Evolutionary conservation across 768 basidiomycete species (phyloP).

Genomic region (Lactarius tabidus): DNA sequence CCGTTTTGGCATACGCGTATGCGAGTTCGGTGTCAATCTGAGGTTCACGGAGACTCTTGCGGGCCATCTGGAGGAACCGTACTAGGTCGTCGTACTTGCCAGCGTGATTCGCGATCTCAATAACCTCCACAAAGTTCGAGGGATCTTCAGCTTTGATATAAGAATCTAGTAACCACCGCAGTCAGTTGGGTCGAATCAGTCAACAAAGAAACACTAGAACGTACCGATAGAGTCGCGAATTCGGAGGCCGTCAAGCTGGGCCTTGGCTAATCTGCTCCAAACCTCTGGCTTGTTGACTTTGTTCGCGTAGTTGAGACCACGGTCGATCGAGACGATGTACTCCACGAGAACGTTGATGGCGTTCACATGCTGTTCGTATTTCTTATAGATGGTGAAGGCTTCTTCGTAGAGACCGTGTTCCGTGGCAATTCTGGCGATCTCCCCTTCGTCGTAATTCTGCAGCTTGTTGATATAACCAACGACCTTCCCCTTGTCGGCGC

Average conservation of each 20-base stretch:
- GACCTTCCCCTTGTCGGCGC: constrained; percentile 97
- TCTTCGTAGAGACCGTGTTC: constrained; percentile 96
- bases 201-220: constrained; percentile 4
- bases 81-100: constrained; percentile 93
- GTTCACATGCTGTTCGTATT: constrained; percentile 91
- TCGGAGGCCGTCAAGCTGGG: constrained; percentile 94
- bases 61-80: constrained; percentile 96
- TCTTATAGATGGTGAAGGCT: constrained; percentile 95
- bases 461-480: constrained; percentile 97
- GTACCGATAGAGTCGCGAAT: constrained; percentile 96
- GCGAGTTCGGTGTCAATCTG: constrained; percentile 98
- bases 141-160: constrained; percentile 98
- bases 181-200: background rate
- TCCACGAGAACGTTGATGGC: constrained; percentile 98
- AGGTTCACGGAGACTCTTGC: constrained; percentile 93
- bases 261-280: constrained; percentile 97
- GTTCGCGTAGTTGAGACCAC: constrained; percentile 91
- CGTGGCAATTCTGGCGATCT: constrained; percentile 95
- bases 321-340: constrained; percentile 96
- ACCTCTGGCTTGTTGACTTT: constrained; percentile 96
- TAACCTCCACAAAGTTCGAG: constrained; percentile 89
- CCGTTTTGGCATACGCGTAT: constrained; percentile 97
- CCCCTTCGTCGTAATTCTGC: constrained; percentile 88
- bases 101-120: constrained; percentile 92
- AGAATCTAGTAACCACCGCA: constrained; percentile 54